These are phyloP conservation scores for Cicer cuneatum DNA, from an alignment of 306 rosid species.

Conservation along the genomic window DNA sequence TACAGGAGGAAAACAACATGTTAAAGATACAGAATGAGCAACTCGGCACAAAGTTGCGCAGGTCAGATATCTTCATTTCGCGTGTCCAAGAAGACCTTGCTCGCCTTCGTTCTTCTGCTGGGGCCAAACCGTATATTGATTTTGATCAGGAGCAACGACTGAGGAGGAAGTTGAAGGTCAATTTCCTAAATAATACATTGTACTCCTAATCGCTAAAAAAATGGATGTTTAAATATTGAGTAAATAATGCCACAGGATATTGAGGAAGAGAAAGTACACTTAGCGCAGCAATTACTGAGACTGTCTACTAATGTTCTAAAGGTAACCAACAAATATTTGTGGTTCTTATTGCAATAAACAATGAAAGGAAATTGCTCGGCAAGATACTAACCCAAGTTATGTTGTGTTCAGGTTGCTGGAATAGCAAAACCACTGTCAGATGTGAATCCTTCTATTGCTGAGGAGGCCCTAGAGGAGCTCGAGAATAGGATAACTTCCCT, in stretches of 20 bases:
- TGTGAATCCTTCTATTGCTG: constrained; percentile 68
- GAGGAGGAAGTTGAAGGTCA: constrained; percentile 72
- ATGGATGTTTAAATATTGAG: constrained; percentile 37
- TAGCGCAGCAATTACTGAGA: constrained; percentile 75
- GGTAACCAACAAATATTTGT: constrained; percentile 47
- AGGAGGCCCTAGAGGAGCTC: constrained; percentile 72
- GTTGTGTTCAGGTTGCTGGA: constrained; percentile 78
- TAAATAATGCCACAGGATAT: constrained; percentile 63
- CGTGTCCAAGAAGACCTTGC: constrained; percentile 78
- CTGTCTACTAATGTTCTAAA: constrained; percentile 73
- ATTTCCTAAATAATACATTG: constrained; percentile 35
- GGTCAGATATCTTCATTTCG: constrained; percentile 58
- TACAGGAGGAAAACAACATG: constrained; percentile 89
- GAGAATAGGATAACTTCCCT: constrained; percentile 58
- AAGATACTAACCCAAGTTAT: constrained; percentile 14
- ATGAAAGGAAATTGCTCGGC: not conserved
- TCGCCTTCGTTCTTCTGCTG: constrained; percentile 62
- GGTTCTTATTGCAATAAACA: constrained; percentile 23
- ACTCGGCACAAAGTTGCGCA: constrained; percentile 66
- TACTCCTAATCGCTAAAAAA: constrained; percentile 5
- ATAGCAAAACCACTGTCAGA: constrained; percentile 60
- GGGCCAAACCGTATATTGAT: constrained; percentile 54
- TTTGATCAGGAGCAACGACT: constrained; percentile 82
- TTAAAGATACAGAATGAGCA: constrained; percentile 76
- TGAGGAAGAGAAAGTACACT: constrained; percentile 80